Evolutionary conservation across 768 basidiomycete genomes (phyloP).

Genomic region (Clitopilus hobsonii): DNA sequence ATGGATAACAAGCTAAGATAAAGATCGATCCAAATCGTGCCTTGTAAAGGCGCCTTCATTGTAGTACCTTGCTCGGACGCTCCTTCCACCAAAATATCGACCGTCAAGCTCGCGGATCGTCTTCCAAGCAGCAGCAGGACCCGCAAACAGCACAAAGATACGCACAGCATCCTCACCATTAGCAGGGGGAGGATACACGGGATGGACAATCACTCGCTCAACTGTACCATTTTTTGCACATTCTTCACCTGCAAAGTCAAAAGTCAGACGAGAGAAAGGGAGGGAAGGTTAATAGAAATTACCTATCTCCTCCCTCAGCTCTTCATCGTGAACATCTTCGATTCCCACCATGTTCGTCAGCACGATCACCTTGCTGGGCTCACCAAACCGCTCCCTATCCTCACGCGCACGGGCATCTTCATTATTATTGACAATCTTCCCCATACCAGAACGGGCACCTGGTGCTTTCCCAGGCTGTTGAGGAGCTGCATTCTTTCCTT

Average conservation of each 20-base stretch:
- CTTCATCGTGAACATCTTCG: slow-evolving; percentile 83
- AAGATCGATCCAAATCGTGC: slow-evolving; percentile 43
- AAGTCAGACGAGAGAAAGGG: not conserved
- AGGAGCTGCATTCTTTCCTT: slow-evolving; percentile 29
- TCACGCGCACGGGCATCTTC: slow-evolving; percentile 76
- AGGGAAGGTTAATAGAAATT: slow-evolving; percentile 16
- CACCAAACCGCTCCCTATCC: slow-evolving; percentile 79
- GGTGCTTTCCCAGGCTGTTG: slow-evolving; percentile 27
- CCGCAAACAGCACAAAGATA: slow-evolving; percentile 88
- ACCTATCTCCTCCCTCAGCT: slow-evolving; percentile 87
- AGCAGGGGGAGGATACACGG: slow-evolving; percentile 59
- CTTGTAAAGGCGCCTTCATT: slow-evolving; percentile 52
- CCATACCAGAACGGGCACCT: slow-evolving; percentile 57
- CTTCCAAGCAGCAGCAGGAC: slow-evolving; percentile 93
- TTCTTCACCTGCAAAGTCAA: slow-evolving; percentile 73
- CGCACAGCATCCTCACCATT: slow-evolving; percentile 81
- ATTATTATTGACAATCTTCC: slow-evolving; percentile 87
- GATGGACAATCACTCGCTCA: slow-evolving; percentile 83
- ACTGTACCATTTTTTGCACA: slow-evolving; percentile 90
- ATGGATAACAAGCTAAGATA: slow-evolving; percentile 14
- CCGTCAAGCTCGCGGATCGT: slow-evolving; percentile 92
- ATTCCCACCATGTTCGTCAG: slow-evolving; percentile 86
- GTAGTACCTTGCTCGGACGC: slow-evolving; percentile 80
- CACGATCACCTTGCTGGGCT: slow-evolving; percentile 85
- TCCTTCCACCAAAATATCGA: slow-evolving; percentile 84